These are phyloP conservation scores for Alternaria infectoria DNA, from an alignment of 2,329 filamentous ascomycete species.

Conservation along the genomic window DNA sequence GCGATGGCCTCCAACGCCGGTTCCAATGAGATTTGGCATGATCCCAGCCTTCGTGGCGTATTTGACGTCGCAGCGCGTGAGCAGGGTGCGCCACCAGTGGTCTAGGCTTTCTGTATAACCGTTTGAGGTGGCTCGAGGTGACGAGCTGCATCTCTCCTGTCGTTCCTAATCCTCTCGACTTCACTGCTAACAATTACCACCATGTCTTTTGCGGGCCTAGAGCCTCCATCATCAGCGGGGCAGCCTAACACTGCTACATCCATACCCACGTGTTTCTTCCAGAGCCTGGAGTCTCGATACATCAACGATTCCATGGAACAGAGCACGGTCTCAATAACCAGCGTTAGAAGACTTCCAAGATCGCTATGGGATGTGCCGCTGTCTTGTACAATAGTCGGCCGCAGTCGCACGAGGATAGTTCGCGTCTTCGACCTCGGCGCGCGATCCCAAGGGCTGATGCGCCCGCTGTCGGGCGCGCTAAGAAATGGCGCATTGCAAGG, in stretches of 20 bases:
- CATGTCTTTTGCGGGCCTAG: not conserved
- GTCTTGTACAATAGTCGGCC: not conserved
- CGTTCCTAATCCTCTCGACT: not conserved
- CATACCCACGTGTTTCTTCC: not conserved
- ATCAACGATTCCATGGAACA: not conserved
- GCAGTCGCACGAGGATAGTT: not conserved
- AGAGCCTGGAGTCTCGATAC: not conserved
- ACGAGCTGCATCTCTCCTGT: not conserved
- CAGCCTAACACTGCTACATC: not conserved
- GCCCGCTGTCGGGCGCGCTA: not conserved
- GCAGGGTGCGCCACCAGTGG: not conserved
- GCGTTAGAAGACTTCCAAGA: not conserved
- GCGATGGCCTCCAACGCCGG: not conserved
- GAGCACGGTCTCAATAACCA: not conserved
- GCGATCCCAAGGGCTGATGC: not conserved
- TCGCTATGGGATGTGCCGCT: not conserved
- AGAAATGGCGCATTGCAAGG: not conserved
- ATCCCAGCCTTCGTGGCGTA: not conserved
- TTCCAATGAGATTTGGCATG: not conserved
- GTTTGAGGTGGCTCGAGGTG: not conserved
- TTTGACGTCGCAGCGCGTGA: not conserved
- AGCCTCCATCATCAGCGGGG: not conserved
- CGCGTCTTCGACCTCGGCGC: not conserved
- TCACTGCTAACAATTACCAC: not conserved
- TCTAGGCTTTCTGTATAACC: not conserved